Evolutionary conservation across 2,329 filamentous ascomycete genomes (phyloP).

Genomic region (Aspergillus sp.): DNA sequence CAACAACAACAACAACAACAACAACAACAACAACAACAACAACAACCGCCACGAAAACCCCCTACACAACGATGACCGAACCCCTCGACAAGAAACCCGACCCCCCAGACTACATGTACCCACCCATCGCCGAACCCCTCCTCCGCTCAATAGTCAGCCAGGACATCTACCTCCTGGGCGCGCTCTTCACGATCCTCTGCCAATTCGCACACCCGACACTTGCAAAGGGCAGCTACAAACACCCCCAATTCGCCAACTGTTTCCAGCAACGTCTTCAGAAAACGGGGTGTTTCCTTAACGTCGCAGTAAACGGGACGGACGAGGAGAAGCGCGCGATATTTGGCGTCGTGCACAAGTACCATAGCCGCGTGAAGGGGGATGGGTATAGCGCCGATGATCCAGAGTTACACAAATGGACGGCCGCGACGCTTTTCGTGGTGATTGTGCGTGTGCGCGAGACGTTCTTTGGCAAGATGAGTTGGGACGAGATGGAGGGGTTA

Average conservation of each 20-base stretch:
- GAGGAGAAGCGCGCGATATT: slow-evolving; percentile 34
- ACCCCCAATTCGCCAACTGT: slow-evolving; percentile 31
- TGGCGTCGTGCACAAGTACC: slow-evolving; percentile 29
- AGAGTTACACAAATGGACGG: slow-evolving; percentile 36
- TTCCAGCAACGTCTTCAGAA: slow-evolving; percentile 30
- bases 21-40: too few relatives aligned
- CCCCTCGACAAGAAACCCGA: too few relatives aligned
- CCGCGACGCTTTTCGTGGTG: slow-evolving; percentile 33
- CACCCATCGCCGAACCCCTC: slow-evolving; percentile 9
- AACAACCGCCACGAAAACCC: too few relatives aligned
- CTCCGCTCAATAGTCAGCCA: slow-evolving; percentile 6
- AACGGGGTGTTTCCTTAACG: slow-evolving; percentile 32
- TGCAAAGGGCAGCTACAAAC: slow-evolving; percentile 30
- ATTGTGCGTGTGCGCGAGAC: slow-evolving; percentile 30
- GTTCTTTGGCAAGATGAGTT: slow-evolving; percentile 27
- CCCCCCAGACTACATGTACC: neutral
- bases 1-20: too few relatives aligned
- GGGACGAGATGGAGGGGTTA: slow-evolving; percentile 11
- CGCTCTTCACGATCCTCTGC: slow-evolving; percentile 13
- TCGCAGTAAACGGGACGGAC: slow-evolving; percentile 27
- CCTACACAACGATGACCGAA: too few relatives aligned
- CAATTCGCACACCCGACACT: slow-evolving; percentile 33
- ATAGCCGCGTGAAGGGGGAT: slow-evolving; percentile 28
- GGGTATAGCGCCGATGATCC: slow-evolving; percentile 34
- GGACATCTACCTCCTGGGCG: slow-evolving; percentile 20